These are phyloP conservation scores for Gryganskiella cystojenkinii DNA, from an alignment of 192 early-diverging fungal genomes.

Conservation along the genomic window DNA sequence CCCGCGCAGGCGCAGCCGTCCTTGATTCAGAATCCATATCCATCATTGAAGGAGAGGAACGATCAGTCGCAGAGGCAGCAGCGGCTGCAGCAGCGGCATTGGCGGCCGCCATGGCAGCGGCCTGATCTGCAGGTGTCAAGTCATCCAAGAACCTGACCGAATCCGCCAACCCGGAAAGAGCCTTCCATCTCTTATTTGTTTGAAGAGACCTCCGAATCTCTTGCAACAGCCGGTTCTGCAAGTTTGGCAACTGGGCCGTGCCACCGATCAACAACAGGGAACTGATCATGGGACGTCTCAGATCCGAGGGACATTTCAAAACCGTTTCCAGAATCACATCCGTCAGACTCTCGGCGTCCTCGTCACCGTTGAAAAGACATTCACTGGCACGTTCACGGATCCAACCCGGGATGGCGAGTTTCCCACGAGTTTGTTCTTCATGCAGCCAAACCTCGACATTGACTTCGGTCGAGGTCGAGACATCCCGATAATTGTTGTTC, in stretches of 20 bases:
- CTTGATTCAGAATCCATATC: conserved; percentile 13
- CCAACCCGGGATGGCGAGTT: conserved; percentile 82
- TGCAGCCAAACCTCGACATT: conserved; percentile 49
- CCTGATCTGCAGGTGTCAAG: conserved; percentile 27
- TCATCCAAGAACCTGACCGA: conserved; percentile 69
- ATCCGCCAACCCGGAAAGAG: conserved; percentile 57
- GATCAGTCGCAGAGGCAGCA: conserved; percentile 3
- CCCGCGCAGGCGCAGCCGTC: conserved; percentile 1
- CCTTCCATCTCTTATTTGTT: conserved; percentile 57
- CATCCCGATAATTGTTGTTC: conserved; percentile 55
- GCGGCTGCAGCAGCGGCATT: conserved; percentile 5
- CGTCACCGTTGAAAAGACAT: conserved; percentile 82
- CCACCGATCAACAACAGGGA: conserved; percentile 83
- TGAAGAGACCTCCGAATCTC: conserved; percentile 68
- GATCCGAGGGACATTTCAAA: conserved; percentile 72
- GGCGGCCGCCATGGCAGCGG: conserved; percentile 22
- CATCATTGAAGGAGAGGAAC: conserved; percentile 19
- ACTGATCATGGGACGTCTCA: conserved; percentile 70
- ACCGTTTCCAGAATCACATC: conserved; percentile 35
- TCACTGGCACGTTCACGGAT: conserved; percentile 84
- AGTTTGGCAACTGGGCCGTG: conserved; percentile 77
- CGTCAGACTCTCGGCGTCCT: conserved; percentile 67
- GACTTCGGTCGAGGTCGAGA: conserved; percentile 60
- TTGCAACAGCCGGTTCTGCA: conserved; percentile 68
- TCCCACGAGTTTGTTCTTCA: conserved; percentile 54